Base-by-base conservation (phyloP, 2,329 filamentous ascomycete genomes). In the Monilinia laxa region DNA sequence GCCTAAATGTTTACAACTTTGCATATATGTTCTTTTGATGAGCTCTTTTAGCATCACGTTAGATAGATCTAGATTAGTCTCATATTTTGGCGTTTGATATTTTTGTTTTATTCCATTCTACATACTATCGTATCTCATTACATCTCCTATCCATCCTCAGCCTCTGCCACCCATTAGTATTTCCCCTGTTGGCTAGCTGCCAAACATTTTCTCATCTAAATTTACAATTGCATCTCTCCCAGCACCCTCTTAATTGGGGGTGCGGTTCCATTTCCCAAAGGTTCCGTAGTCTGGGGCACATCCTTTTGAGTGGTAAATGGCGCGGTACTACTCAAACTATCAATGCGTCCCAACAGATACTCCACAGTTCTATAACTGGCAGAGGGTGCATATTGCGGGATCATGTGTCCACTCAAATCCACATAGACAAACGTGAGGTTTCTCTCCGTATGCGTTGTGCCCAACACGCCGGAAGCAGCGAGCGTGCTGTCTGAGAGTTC, bases 301-400 rank as follows among this genome's bases (percentile, higher is more conserved):
- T 62, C n/a, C 10, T 11, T 1, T n/a, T 66, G 65, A 5, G 73
- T 75, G 0, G 73, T 71, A 58, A 84, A 83, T 0, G 80, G 73
- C 18, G 64, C 74, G 1, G 75, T 79, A 16, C 78, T 77, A 14
- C 74, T 79, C 70, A 91, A 73, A 68, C 80, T 85, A 6, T 84
- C 79, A 12, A 93, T 86, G 51, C 90, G 80, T 0, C 91, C 91
- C 1, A 96, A 81, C 71, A 95, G 76, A 73, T 90, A 89, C 80
- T 95, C 91, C 25, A 95, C 76, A 67, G 91, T 88, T 45, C 91
- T 81, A 75, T 90, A 92, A 0, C 88, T 84, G 0, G 87, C 88
- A 18, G 82, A 84, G 0, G 90, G 88, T 23, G 86, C 84, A 73
- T 90, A 92, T 76, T 90, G 86, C 0, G 87, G 86, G 7, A 79